Evolutionary conservation across 2,329 filamentous ascomycete species (phyloP), one percentile per base, ranked within the genome.

Genomic region (Paracoccidioides lutzii): DNA sequence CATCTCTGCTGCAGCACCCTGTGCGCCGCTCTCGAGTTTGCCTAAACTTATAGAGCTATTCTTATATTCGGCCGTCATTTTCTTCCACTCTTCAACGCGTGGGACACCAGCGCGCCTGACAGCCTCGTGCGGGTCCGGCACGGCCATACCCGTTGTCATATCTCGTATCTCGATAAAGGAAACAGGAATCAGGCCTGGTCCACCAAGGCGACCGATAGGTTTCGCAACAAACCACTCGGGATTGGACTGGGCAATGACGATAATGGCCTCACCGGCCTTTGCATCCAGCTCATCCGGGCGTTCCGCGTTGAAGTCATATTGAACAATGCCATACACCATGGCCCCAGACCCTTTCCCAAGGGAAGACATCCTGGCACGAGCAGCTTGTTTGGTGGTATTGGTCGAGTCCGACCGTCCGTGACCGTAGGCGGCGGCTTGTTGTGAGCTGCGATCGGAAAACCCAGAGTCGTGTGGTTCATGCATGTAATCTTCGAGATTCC

Each of bases 221-320:
- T 98, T 98, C 52, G 93, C 93, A 59, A 98, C 91, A 67, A 97
- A 97, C 93, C 93, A 98, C 72, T 98, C 93, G 4, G 91, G 89
- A 66, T 97, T 97, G 5, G 91, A 97, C 71, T 97, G 93, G 46
- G 93, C 93, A 68, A 97, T 97, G 55, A 98, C 90, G 61, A 98
- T 96, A 66, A 98, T 96, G 54, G 90, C 88, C 73, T 98, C 93
- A 57, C 90, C 91, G 49, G 89, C 87, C 71, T 95, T 94, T 51
- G 93, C 93, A 63, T 96, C 90, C 57, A 98, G 74, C 73, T 98
- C 93, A 70, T 98, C 93, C n/a, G 90, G 87, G 56, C 91, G 78
- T 72, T 97, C 91, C 0, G 93, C 93, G 63, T 88, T 83, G 73
- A 98, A 98, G 72, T 97, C 90, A 71, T 96, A 97, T 77, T 94